Conservation (phyloP, 805 yeast genomes). For the Kodamaea restingae region DNA sequence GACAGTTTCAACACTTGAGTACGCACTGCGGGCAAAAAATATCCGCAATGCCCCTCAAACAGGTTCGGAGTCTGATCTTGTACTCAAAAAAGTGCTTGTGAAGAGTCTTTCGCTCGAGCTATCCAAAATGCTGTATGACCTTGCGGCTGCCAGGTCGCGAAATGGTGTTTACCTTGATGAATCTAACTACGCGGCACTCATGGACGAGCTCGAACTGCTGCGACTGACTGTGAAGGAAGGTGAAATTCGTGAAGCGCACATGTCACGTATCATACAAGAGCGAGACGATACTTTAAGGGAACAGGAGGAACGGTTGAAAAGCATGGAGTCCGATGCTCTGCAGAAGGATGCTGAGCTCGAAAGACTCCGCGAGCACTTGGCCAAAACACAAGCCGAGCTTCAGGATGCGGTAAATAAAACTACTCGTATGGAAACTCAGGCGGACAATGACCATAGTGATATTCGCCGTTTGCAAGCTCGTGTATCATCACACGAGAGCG, state of each 20-base stretch:
- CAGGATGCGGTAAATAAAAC: background rate
- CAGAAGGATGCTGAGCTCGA: background rate
- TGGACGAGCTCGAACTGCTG: conserved; percentile 26
- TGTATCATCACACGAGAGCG: background rate
- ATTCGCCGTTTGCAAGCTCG: background rate
- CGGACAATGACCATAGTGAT: background rate
- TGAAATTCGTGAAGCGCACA: conserved; percentile 18
- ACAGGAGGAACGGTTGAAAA: background rate
- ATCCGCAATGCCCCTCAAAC: conserved; percentile 60
- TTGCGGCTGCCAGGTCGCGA: conserved; percentile 56
- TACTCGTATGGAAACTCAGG: background rate
- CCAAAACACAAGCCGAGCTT: background rate
- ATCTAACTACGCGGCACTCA: conserved; percentile 42
- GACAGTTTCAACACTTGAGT: conserved; percentile 79
- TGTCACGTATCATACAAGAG: background rate
- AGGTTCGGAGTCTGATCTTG: conserved; percentile 37
- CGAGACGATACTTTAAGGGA: background rate
- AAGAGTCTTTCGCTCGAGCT: conserved; percentile 52
- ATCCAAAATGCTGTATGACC: conserved; percentile 54
- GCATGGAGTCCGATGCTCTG: background rate
- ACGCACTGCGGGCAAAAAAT: conserved; percentile 82
- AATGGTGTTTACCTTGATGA: conserved; percentile 66
- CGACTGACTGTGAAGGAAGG: conserved; percentile 20
- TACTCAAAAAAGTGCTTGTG: conserved; percentile 50
- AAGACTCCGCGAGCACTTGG: background rate